A percentile compares a stretch with the other conserved stretches of the same genome.
These are phyloP conservation scores for Wickerhamiella sorbophila DNA, from an alignment of 805 yeast genomes.

Conservation along the genomic window DNA sequence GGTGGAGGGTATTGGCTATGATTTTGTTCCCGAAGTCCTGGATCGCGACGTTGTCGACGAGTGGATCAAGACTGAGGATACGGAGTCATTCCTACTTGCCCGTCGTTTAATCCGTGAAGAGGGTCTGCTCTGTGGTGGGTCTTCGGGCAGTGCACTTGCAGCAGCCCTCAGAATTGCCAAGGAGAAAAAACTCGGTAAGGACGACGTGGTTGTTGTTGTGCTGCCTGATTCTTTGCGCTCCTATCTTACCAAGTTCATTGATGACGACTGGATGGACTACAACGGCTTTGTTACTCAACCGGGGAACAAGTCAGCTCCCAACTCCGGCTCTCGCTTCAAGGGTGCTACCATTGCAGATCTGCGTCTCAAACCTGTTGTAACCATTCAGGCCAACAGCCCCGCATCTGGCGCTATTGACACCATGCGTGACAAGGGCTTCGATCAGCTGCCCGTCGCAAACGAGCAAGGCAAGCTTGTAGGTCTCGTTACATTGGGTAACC, in stretches of 20 bases:
- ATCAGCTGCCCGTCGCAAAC: constrained; percentile 67
- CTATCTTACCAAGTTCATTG: constrained; percentile 73
- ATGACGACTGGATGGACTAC: constrained; percentile 79
- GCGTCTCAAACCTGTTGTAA: constrained; percentile 65
- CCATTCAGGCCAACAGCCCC: constrained; percentile 47
- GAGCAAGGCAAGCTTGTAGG: constrained; percentile 52
- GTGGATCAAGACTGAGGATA: constrained; percentile 81
- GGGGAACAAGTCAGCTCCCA: constrained; percentile 29
- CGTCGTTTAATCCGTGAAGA: constrained; percentile 72
- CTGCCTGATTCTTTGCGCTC: constrained; percentile 83
- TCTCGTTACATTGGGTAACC: constrained; percentile 57
- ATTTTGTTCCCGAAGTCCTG: constrained; percentile 71
- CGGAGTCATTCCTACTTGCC: constrained; percentile 64
- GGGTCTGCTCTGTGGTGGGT: constrained; percentile 83
- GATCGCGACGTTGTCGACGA: constrained; percentile 49
- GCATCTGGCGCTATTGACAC: constrained; percentile 53
- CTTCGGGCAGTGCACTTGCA: constrained; percentile 70
- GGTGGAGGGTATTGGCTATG: constrained; percentile 88
- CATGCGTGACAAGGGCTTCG: constrained; percentile 63
- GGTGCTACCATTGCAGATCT: constrained; percentile 53
- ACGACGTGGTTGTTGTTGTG: constrained; percentile 62
- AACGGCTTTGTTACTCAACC: constrained; percentile 51
- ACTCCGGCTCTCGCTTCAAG: constrained; percentile 28
- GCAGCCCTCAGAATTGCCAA: constrained; percentile 61
- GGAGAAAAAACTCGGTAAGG: constrained; percentile 51